phyloP scores from a whole-genome alignment of 805 yeast genomes.

The Danielozyma ontarioensis region DNA sequence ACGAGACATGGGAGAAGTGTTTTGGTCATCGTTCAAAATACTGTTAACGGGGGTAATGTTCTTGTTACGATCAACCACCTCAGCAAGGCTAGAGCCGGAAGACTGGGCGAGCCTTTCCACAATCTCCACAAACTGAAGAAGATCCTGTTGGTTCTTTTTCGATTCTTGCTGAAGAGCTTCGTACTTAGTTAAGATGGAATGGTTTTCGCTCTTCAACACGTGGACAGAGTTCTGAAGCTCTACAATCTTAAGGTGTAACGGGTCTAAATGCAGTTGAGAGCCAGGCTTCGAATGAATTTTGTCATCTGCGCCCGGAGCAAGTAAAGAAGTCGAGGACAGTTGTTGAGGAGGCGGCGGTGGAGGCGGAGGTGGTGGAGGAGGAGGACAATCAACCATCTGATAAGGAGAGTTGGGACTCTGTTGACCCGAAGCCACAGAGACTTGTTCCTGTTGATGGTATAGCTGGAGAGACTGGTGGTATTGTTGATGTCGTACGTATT shows the following conservation, averaged over 20 bases:
- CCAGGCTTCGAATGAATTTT: background rate
- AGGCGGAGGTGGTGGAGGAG: background rate
- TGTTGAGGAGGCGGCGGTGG: background rate
- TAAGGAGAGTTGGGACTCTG: too few species aligned
- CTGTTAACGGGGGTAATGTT: conserved; percentile 18
- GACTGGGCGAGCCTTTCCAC: conserved; percentile 22
- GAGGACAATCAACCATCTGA: too few species aligned
- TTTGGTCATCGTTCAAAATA: conserved; percentile 6
- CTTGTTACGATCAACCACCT: conserved; percentile 18
- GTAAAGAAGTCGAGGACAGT: too few species aligned
- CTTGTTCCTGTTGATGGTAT: conserved; percentile 6
- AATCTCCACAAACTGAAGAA: conserved; percentile 47
- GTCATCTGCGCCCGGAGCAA: too few species aligned
- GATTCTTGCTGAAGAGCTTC: conserved; percentile 46
- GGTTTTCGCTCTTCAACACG: conserved; percentile 38
- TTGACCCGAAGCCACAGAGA: too few species aligned
- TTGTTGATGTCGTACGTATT: conserved; percentile 2
- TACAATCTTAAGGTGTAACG: conserved; percentile 18
- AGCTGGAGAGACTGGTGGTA: conserved; percentile 12
- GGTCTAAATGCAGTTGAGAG: conserved; percentile 2
- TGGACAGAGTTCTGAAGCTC: conserved; percentile 37
- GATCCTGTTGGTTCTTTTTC: conserved; percentile 46
- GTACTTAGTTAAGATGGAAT: conserved; percentile 38
- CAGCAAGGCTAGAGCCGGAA: conserved; percentile 2
- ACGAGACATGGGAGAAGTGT: conserved; percentile 8